Conservation (phyloP, 2,329 filamentous ascomycete species). For the Penicillium polonicum region DNA sequence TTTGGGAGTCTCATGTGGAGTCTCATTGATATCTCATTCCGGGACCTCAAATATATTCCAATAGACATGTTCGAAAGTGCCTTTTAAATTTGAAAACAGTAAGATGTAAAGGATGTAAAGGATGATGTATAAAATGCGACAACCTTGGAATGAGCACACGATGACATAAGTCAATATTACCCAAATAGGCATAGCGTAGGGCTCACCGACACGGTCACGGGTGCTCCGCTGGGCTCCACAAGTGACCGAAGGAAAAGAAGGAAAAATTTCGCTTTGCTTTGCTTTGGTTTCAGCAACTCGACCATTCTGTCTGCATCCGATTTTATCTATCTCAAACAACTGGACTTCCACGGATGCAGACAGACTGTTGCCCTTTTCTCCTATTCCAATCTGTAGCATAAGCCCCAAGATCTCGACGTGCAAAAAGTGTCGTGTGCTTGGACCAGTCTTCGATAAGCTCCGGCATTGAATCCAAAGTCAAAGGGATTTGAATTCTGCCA, state of each 20-base stretch:
- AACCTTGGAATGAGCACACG: not conserved
- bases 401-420: conserved; percentile 6
- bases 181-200: conserved; percentile 12
- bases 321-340: conserved; percentile 14
- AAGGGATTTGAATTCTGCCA: not conserved
- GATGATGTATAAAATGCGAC: not conserved
- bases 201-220: conserved; percentile 24
- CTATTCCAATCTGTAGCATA: conserved; percentile 14
- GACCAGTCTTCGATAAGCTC: conserved; percentile 16
- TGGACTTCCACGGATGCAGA: conserved; percentile 19
- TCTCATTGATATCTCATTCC: not conserved
- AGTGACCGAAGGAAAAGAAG: conserved; percentile 11
- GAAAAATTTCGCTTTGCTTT: conserved; percentile 21
- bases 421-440: conserved; percentile 25
- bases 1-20: not conserved
- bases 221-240: conserved; percentile 28
- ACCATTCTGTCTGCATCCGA: conserved; percentile 18
- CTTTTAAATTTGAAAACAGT: not conserved
- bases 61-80: not conserved
- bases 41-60: not conserved
- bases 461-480: conserved; percentile 8
- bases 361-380: conserved; percentile 14
- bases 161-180: conserved; percentile 20
- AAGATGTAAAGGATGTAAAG: not conserved
- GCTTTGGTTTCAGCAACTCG: conserved; percentile 9